A percentile compares a stretch with the other conserved stretches of the same genome.
phyloP scores from a whole-genome alignment of 768 basidiomycete genomes.

The Tricholoma terreum region DNA sequence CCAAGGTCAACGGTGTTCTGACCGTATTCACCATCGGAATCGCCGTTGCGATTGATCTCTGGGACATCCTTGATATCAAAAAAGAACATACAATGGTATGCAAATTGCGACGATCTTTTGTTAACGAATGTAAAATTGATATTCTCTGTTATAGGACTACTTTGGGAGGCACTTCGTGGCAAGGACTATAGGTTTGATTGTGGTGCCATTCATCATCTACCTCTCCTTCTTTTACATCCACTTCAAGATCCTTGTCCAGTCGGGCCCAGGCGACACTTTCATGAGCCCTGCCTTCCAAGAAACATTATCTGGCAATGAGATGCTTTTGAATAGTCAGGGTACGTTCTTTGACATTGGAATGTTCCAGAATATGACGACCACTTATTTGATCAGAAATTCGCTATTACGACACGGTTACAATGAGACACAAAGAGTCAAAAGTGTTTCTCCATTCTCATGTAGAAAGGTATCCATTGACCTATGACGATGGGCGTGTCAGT shows the following conservation, averaged over 20 bases:
- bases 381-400: conserved; percentile 68
- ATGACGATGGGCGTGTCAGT: conserved; percentile 93
- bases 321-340: conserved; percentile 92
- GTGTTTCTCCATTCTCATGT: conserved; percentile 91
- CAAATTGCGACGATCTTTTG: conserved; percentile 5
- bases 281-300: conserved; percentile 99
- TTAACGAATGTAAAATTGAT: neutral
- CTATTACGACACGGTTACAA: conserved; percentile 84
- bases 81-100: conserved; percentile 78
- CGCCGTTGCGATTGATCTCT: conserved; percentile 90
- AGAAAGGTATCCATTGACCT: conserved; percentile 88
- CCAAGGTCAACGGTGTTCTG: conserved; percentile 96
- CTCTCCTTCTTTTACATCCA: conserved; percentile 96
- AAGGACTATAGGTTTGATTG: conserved; percentile 78
- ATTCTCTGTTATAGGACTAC: conserved; percentile 57
- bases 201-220: conserved; percentile 88
- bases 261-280: conserved; percentile 92
- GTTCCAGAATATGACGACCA: conserved; percentile 1
- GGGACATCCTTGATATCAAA: conserved; percentile 87
- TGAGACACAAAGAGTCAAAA: conserved; percentile 92
- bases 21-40: conserved; percentile 87
- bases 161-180: conserved; percentile 89
- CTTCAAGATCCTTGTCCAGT: conserved; percentile 81
- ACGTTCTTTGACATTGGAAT: conserved; percentile 11
- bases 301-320: conserved; percentile 87